Evolutionary conservation across 495 filamentous ascomycete genomes (phyloP).

Genomic region (Penicillium diatomitis): DNA sequence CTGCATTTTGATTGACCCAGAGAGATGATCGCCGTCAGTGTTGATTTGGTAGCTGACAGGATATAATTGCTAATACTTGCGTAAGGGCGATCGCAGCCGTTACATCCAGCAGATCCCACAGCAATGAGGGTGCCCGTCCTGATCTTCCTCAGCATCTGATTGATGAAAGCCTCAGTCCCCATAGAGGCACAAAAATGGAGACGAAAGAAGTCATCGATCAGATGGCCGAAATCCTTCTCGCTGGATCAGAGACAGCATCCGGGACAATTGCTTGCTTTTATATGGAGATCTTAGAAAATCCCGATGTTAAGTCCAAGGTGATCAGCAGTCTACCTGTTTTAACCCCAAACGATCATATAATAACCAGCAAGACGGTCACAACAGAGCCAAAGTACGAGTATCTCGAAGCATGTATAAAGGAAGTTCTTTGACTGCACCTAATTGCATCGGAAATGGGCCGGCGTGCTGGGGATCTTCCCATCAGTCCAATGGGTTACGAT

Average conservation of each 20-base stretch:
- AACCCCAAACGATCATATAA: not conserved
- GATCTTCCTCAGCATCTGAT: not conserved
- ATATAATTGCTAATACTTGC: not conserved
- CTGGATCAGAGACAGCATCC: not conserved
- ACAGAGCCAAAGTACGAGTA: not conserved
- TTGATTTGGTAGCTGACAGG: not conserved
- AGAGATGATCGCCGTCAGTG: not conserved
- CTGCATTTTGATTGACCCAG: not conserved
- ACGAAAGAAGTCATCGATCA: not conserved
- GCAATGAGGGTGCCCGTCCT: not conserved
- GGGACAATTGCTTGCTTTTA: not conserved
- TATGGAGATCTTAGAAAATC: not conserved
- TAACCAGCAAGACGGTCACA: not conserved
- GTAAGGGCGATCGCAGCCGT: not conserved
- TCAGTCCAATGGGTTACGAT: not conserved
- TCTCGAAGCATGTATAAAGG: not conserved
- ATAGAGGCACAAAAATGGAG: not conserved
- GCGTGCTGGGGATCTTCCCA: not conserved
- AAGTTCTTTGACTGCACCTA: not conserved
- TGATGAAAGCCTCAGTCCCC: not conserved
- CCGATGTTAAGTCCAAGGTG: not conserved
- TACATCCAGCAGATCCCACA: not conserved
- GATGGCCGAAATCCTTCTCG: not conserved
- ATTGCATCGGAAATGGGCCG: not conserved
- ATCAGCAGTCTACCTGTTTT: not conserved